Evolutionary conservation across 805 yeast genomes (phyloP), one percentile per base, ranked within the genome.

Genomic region (Zygoascus flipseniorum): DNA sequence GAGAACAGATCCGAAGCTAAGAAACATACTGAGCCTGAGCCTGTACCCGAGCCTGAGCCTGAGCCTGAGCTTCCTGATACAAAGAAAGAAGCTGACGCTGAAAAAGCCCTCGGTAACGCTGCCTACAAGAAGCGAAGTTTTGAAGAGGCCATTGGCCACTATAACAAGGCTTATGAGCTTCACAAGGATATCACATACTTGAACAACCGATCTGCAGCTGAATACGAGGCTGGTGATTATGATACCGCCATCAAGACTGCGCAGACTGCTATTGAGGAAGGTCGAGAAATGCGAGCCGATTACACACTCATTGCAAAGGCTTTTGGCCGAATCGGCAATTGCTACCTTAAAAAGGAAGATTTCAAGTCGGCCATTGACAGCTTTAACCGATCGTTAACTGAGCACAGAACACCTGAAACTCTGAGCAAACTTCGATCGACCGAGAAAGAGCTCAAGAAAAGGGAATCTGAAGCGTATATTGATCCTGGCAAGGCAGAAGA

Each of bases 151-250:
- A 92, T 93, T 67, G 88, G 73, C 54, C 75, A 81, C 57, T 93
- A 93, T 73, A 76, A 86, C 66, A 78, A 82, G 66, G 99, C 99
- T 1, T 93, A 89, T 86, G 85, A 83, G 35, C 68, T 82, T 19
- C 71, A 76, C 72, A 78, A 82, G 65, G 98, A 93, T 67, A 88
- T 92, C 65, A 92, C 98, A 0, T 93, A 86, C 68, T 77, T 93
- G 68, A 93, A 95, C 76, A 93, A 93, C 77, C 82, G 95, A 65
- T 93, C 99, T 42, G 98, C 99, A 54, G 99, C 99, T 35, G 96
- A 93, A 72, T 93, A 72, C 66, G 99, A 93, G 73, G 89, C 90
- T 70, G 96, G 93, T 57, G 97, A 89, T 65, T 86, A 79, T 64
- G 96, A 89, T 54, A 72, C 83, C 10, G 90, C 96, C 43, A 86